Evolutionary conservation across 805 yeast genomes (phyloP), one percentile per base, ranked within the genome.

Genomic region (Wickerhamomyces pijperi): DNA sequence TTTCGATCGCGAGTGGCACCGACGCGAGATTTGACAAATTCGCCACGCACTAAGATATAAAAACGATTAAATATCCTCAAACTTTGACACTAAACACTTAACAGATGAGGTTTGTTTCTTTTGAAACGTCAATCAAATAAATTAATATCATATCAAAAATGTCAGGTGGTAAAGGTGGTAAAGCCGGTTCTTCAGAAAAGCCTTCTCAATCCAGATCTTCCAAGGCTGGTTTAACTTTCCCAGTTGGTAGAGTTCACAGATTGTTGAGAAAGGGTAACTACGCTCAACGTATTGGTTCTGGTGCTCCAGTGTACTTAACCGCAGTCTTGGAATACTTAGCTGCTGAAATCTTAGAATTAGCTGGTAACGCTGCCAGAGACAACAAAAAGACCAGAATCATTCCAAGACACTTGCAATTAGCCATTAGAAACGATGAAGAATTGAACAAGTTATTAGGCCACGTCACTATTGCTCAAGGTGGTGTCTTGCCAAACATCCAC

Each of bases 211-310:
- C 97, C 42, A 86, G 97, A 80, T 90, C 97, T 55, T 81, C 96
- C 49, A 90, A 87, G 76, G 97, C 97, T 63, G 97, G 97, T 68
- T 78, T 90, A 63, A 85, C 94, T 58, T 90, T 90, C 94, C 97
- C 97, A 73, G 97, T 90, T 54, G 97, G 97, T 68, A 88, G 97
- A 80, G 92, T 90, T 55, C 96, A 90, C 76, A 81, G 97, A 73
- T 76, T 88, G 56, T 72, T 90, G 61, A 85, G 94, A 79, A 86
- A 82, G 72, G 96, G 95, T 65, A 85, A 88, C 81, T 85, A 90
- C 74, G 94, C 97, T 61, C 94, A 88, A 73, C 82, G 97, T 74
- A 82, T 90, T 57, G 97, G 97, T 78, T 87, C 97, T 53, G 96
- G 95, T 79, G 97, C 97, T 59, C 97, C 97, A 71, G 90, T 90